Evolutionary conservation across 176 grass and related monocot genomes (phyloP).

Genomic region (Musa schizocarpa): DNA sequence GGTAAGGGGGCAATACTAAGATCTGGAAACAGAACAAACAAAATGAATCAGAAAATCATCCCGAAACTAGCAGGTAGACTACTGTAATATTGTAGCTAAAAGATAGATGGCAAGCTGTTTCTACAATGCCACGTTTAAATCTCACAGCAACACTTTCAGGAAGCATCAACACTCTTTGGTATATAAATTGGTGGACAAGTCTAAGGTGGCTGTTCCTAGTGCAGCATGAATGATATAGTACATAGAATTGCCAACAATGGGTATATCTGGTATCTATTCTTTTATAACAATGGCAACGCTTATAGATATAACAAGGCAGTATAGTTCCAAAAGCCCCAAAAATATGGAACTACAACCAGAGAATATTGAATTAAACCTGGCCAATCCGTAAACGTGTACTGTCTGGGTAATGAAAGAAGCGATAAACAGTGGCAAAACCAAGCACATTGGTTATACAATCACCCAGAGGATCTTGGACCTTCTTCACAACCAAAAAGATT

Average conservation of each 20-base stretch:
- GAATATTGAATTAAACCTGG: constrained; percentile 36
- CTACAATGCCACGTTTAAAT: too few relatives aligned
- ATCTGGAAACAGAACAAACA: constrained; percentile 43
- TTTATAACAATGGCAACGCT: neutral
- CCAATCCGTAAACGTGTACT: constrained; percentile 66
- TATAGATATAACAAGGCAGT: neutral
- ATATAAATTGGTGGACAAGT: too few relatives aligned
- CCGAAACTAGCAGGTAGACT: neutral
- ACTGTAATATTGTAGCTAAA: too few relatives aligned
- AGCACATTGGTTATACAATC: constrained; percentile 36
- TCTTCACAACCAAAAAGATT: constrained; percentile 57
- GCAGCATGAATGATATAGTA: neutral
- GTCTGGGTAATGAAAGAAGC: constrained; percentile 82
- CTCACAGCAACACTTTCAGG: too few relatives aligned
- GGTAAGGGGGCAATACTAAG: constrained; percentile 77
- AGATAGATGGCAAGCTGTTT: too few relatives aligned
- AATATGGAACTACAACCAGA: constrained; percentile 8
- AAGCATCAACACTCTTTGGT: too few relatives aligned
- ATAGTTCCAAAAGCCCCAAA: too few relatives aligned
- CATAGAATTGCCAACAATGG: neutral
- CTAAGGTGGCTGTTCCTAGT: too few relatives aligned
- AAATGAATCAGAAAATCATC: neutral
- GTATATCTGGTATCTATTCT: neutral
- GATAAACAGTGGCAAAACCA: constrained; percentile 71
- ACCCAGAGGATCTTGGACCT: constrained; percentile 16